Percentiles rank a stretch among this genome's conserved stretches.
Conservation (phyloP, 352 stramenopile species). For the Phytophthora sp. region DNA sequence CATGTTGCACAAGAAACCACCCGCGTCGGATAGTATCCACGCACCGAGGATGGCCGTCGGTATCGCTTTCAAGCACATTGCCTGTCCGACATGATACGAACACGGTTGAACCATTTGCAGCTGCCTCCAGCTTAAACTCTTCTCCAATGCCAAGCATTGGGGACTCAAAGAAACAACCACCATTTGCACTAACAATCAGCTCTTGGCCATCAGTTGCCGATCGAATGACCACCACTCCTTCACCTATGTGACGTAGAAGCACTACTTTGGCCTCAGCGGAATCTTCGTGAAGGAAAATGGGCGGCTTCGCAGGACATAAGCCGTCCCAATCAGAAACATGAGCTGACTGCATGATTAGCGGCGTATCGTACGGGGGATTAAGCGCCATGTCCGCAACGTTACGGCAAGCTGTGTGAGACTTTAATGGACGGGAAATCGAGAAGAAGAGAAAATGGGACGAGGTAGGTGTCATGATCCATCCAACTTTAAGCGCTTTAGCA, state of each 20-base stretch:
- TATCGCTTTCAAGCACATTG: slow-evolving; percentile 23
- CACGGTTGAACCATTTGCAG: slow-evolving; percentile 19
- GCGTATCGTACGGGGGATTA: slow-evolving; percentile 8
- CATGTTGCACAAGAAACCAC: slow-evolving; percentile 24
- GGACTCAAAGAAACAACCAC: slow-evolving; percentile 30
- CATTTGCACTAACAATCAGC: slow-evolving; percentile 27
- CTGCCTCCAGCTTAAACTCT: slow-evolving; percentile 21
- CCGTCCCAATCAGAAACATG: background rate
- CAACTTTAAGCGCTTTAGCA: background rate
- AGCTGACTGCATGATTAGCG: slow-evolving; percentile 20
- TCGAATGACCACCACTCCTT: slow-evolving; percentile 17
- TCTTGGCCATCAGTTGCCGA: slow-evolving; percentile 11
- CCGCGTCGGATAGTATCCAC: slow-evolving; percentile 23
- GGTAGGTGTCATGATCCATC: background rate
- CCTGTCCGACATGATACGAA: slow-evolving; percentile 26
- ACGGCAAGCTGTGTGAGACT: no score
- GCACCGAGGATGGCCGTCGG: slow-evolving; percentile 17
- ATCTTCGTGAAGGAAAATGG: slow-evolving; percentile 7
- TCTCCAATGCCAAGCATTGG: slow-evolving; percentile 22
- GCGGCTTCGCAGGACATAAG: background rate
- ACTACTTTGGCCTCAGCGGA: slow-evolving; percentile 13
- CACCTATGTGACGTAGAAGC: background rate
- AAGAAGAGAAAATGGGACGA: slow-evolving; percentile 6
- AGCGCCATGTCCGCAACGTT: slow-evolving; percentile 6
- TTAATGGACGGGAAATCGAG: background rate